Conservation (phyloP, 257 asterid genomes). For the Salvia hispanica region DNA sequence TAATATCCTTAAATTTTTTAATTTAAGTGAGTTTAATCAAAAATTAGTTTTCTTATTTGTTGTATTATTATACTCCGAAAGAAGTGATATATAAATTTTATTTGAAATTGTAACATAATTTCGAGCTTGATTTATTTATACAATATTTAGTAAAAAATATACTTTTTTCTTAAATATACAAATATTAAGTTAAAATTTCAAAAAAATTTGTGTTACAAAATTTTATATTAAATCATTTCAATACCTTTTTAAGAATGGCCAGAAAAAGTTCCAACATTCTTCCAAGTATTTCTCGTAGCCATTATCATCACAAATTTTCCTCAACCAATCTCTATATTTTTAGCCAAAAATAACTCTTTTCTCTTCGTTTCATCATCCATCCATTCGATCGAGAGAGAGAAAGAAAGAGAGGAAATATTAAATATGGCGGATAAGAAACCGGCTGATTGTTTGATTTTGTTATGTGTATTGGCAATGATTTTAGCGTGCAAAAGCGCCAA, state of each 20-base stretch:
- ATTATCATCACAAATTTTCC: background rate
- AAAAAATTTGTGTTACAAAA: no score
- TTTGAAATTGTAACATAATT: no score
- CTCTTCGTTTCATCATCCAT: background rate
- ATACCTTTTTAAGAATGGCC: background rate
- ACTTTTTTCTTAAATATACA: no score
- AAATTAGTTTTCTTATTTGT: no score
- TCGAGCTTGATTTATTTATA: no score
- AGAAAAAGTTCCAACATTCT: background rate
- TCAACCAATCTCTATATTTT: background rate
- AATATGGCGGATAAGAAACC: background rate
- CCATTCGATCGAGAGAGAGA: background rate
- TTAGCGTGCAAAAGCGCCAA: background rate
- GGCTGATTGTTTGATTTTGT: constrained; percentile 5
- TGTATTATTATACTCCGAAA: no score
- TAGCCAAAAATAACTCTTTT: background rate
- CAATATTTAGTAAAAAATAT: no score
- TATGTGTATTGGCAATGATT: constrained; percentile 25
- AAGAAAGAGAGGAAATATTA: background rate
- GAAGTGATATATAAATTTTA: no score
- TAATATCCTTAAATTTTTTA: no score
- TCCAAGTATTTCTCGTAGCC: constrained; percentile 19
- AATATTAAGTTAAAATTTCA: no score
- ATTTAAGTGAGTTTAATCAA: no score
- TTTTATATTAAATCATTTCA: no score